Base-by-base conservation (phyloP, 208 protist species). In the Porcisia hertigi region DNA sequence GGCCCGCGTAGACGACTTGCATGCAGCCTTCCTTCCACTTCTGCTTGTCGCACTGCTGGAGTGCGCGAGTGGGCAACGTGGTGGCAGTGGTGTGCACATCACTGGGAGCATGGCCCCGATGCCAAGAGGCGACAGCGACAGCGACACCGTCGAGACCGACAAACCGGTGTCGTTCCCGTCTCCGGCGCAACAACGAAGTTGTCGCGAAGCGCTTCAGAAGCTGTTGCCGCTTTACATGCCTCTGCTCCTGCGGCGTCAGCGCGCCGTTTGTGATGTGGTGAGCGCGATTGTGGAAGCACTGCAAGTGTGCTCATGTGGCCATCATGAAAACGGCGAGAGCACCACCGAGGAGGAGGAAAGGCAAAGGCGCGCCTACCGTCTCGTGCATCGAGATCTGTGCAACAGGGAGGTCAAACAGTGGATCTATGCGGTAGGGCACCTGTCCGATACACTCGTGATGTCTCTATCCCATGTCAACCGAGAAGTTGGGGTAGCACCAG, bases 21-120 rank as follows among this genome's bases (percentile, higher is more conserved):
- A 77, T 45, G 16, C 74, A 1, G 52, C 60, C 43, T 76, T 84
- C 39, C 16, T 79, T n/a, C 80, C 63, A 8, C 47, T 49, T 0
- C 72, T 82, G 39, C 65, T 82, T n/a, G 58, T 47, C 14, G 77
- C 57, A 20, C 53, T 82, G 45, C 57, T 81, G n/a, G 41, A 67
- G n/a, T 58, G 39, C 18, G 63, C 49, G 63, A 30, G 16, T 47
- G 18, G 49, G 20, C 55, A 36, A 30, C 1, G 65, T 18, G 18
- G 43, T 8, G 30, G 16, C 30, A 16, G 39, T 12, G 62, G 39
- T 11, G 66, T 7, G 4, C 47, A 52, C 47, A 36, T 43, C 47
- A 54, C 66, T 39, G 63, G 36, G 9, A 23, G 7, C 63, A 7
- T 43, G 16, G 11, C 34, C n/a, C 49, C 49, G 47, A 71, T 0